These are phyloP conservation scores for Asterochloris erici DNA, from an alignment of 139 green algal species.

Conservation along the genomic window DNA sequence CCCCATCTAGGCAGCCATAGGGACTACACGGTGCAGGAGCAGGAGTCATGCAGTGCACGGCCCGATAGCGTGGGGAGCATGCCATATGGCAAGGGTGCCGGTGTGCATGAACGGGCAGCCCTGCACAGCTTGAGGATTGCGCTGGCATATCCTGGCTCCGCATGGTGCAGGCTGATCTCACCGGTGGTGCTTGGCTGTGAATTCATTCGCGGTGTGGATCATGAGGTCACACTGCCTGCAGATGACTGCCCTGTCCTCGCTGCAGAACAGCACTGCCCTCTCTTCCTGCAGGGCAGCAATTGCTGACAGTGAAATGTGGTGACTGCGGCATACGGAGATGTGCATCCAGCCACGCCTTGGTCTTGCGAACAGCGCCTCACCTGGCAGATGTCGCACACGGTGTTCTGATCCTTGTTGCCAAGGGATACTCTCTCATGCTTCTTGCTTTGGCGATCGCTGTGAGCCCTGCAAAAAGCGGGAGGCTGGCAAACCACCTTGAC, in stretches of 20 bases:
- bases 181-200: conserved; percentile 27
- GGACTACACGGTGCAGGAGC: too few species aligned
- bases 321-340: background rate
- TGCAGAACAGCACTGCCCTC: conserved; percentile 26
- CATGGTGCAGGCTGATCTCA: background rate
- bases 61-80: too few species aligned
- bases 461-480: conserved; percentile 8
- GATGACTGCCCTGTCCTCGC: conserved; percentile 26
- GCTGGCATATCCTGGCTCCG: too few species aligned
- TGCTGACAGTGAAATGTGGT: background rate
- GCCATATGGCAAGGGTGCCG: too few species aligned
- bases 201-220: conserved; percentile 34
- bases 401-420: conserved; percentile 1
- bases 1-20: too few species aligned
- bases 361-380: background rate
- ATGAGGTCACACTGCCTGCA: conserved; percentile 30
- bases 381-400: conserved; percentile 32
- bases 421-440: conserved; percentile 26
- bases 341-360: background rate
- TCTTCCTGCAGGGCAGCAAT: conserved; percentile 4
- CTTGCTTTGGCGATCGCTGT: conserved; percentile 11
- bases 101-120: too few species aligned
- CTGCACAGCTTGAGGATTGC: too few species aligned
- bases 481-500: background rate
- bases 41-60: too few species aligned